phyloP scores from a whole-genome alignment of 225 moss, liverwort and hornwort genomes.

The Polytrichum commune region DNA sequence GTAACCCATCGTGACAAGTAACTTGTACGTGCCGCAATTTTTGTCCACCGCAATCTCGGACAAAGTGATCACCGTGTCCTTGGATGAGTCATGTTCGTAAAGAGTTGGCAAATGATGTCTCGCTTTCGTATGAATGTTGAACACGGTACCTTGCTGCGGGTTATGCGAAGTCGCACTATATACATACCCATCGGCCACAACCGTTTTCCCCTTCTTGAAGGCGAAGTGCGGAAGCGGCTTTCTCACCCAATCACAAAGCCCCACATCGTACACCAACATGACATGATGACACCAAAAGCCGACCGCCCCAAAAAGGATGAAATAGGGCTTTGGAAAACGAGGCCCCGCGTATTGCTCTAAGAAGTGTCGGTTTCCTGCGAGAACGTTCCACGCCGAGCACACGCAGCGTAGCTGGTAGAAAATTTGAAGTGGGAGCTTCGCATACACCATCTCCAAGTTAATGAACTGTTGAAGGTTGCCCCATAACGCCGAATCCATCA shows the following conservation, averaged over 20 bases:
- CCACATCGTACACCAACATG: constrained; percentile 19
- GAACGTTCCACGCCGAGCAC: constrained; percentile 15
- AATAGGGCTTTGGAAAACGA: constrained; percentile 25
- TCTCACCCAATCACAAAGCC: constrained; percentile 17
- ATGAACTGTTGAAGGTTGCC: constrained; percentile 10
- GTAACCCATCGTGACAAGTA: constrained; percentile 10
- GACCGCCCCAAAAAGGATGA: constrained; percentile 12
- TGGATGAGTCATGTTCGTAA: not conserved
- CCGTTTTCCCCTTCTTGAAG: not conserved
- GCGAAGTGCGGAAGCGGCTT: constrained; percentile 22
- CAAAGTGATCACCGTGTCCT: not conserved
- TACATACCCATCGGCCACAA: constrained; percentile 12
- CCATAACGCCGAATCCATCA: constrained; percentile 13
- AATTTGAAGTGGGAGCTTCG: constrained; percentile 16
- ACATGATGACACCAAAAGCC: constrained; percentile 22
- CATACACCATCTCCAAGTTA: constrained; percentile 23
- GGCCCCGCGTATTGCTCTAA: constrained; percentile 10
- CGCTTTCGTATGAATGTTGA: constrained; percentile 28
- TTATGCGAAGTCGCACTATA: not conserved
- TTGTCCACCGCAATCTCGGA: constrained; percentile 15
- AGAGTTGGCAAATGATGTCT: constrained; percentile 16
- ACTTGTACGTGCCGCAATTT: constrained; percentile 15
- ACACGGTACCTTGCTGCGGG: constrained; percentile 7
- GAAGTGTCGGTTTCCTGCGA: constrained; percentile 16
- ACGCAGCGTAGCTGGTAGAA: constrained; percentile 11